Evolutionary conservation across 768 basidiomycete genomes (phyloP).

Genomic region (Lactarius deliciosus): DNA sequence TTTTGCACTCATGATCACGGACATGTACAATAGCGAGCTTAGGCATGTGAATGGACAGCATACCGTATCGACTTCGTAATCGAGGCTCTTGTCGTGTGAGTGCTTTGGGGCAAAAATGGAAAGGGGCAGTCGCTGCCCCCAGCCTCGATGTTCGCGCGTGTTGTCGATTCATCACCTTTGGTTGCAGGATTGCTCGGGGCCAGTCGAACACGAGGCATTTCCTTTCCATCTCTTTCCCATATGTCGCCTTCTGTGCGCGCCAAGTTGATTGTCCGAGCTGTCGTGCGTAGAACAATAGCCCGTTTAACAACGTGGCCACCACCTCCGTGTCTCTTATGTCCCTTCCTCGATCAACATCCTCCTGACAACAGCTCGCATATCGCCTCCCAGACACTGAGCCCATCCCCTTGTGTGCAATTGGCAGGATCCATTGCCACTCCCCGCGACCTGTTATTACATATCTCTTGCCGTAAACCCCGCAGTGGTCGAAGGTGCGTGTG

Average conservation of each 20-base stretch:
- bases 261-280: slow-evolving; percentile 25
- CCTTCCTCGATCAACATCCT: slow-evolving; percentile 25
- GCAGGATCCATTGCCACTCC: slow-evolving; percentile 28
- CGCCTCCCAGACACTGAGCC: slow-evolving; percentile 22
- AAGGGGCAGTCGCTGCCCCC: slow-evolving; percentile 28
- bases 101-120: slow-evolving; percentile 13
- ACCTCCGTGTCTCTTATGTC: slow-evolving; percentile 18
- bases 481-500: slow-evolving; percentile 27
- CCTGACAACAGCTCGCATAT: slow-evolving; percentile 23
- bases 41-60: slow-evolving; percentile 18
- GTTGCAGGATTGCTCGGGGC: slow-evolving; percentile 20
- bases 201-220: slow-evolving; percentile 24
- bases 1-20: background rate
- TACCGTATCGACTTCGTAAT: background rate
- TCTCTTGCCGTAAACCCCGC: slow-evolving; percentile 28
- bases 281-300: slow-evolving; percentile 30
- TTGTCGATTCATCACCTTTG: slow-evolving; percentile 25
- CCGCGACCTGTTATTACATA: slow-evolving; percentile 20
- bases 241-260: slow-evolving; percentile 27
- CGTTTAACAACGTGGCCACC: slow-evolving; percentile 22
- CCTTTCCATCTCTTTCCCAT: slow-evolving; percentile 28
- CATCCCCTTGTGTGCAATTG: slow-evolving; percentile 27
- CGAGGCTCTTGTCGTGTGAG: slow-evolving; percentile 19
- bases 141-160: slow-evolving; percentile 36
- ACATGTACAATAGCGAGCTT: slow-evolving; percentile 5